Percentiles rank a stretch among this genome's conserved stretches.
phyloP scores from a whole-genome alignment of 495 filamentous ascomycete species.

The Lichina pygmaea region DNA sequence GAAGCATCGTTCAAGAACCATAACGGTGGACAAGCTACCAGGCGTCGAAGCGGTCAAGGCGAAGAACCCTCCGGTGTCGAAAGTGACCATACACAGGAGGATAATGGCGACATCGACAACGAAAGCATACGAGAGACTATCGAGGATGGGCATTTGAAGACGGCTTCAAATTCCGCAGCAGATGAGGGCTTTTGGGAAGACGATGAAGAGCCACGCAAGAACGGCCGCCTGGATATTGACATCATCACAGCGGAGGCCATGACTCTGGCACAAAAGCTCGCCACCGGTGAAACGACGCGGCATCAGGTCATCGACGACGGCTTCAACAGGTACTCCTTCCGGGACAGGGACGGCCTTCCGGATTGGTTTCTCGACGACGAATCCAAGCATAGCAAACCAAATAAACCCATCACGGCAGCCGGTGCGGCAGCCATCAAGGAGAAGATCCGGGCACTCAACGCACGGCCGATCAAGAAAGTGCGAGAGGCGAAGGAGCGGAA shows the following conservation, averaged over 20 bases:
- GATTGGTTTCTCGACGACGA: constrained; percentile 98
- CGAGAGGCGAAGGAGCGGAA: constrained; percentile 85
- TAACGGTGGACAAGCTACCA: not conserved
- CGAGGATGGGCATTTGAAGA: constrained; percentile 13
- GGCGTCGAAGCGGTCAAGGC: constrained; percentile 9
- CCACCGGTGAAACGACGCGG: constrained; percentile 53
- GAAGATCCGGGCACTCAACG: constrained; percentile 80
- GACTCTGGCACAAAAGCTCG: constrained; percentile 85
- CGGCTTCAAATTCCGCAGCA: too few species aligned
- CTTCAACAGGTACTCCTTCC: constrained; percentile 80
- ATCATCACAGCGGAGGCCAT: constrained; percentile 98
- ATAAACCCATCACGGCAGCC: constrained; percentile 70
- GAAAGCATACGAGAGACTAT: not conserved
- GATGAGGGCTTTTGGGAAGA: constrained; percentile 23
- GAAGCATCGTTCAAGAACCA: constrained; percentile 4
- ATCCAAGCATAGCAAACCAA: constrained; percentile 47
- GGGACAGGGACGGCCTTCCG: constrained; percentile 74
- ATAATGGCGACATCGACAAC: constrained; percentile 9
- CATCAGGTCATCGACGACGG: constrained; percentile 63
- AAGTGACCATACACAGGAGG: constrained; percentile 6
- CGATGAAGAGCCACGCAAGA: constrained; percentile 33
- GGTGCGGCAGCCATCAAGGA: constrained; percentile 86
- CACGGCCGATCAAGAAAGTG: constrained; percentile 97
- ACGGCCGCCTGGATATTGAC: constrained; percentile 66
- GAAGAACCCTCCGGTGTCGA: constrained; percentile 7